These are phyloP conservation scores for Zarea fungicola DNA, from an alignment of 2,329 filamentous ascomycete genomes.

Conservation along the genomic window DNA sequence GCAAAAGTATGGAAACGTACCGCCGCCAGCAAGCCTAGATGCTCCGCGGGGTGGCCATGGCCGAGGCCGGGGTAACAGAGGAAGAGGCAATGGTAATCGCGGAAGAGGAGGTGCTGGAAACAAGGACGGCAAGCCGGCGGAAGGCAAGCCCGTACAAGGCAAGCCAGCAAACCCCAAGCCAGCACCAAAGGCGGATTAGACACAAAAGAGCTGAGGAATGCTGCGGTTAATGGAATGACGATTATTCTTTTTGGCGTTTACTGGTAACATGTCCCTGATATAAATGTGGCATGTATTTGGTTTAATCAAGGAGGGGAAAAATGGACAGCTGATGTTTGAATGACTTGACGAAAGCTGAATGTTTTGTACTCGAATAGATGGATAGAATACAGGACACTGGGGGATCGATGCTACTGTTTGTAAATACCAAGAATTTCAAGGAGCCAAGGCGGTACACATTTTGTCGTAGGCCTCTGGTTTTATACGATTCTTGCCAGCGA, in stretches of 20 bases:
- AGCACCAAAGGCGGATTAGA: not conserved
- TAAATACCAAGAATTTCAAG: too few species aligned
- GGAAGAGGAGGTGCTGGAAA: constrained; percentile 27
- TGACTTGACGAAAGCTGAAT: not conserved
- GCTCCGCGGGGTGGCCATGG: constrained; percentile 35
- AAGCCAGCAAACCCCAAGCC: too few species aligned
- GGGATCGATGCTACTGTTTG: not conserved
- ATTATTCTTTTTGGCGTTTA: not conserved
- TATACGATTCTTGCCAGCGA: too few species aligned
- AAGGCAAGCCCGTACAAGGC: not conserved
- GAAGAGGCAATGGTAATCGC: constrained; percentile 29
- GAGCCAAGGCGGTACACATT: too few species aligned
- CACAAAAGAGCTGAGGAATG: not conserved
- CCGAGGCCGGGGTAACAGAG: constrained; percentile 36
- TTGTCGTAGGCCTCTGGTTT: too few species aligned
- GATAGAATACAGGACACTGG: not conserved
- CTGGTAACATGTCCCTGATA: not conserved
- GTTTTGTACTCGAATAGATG: not conserved
- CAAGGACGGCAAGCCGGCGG: constrained; percentile 11
- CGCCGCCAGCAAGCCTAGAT: constrained; percentile 55
- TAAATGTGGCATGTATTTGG: not conserved
- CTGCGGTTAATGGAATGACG: too few species aligned
- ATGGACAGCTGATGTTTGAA: not conserved
- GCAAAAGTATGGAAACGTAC: constrained; percentile 48
- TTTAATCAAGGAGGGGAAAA: not conserved